These are phyloP conservation scores for Chlamydomonas sp. DNA, from an alignment of 139 green algal species.

Conservation along the genomic window DNA sequence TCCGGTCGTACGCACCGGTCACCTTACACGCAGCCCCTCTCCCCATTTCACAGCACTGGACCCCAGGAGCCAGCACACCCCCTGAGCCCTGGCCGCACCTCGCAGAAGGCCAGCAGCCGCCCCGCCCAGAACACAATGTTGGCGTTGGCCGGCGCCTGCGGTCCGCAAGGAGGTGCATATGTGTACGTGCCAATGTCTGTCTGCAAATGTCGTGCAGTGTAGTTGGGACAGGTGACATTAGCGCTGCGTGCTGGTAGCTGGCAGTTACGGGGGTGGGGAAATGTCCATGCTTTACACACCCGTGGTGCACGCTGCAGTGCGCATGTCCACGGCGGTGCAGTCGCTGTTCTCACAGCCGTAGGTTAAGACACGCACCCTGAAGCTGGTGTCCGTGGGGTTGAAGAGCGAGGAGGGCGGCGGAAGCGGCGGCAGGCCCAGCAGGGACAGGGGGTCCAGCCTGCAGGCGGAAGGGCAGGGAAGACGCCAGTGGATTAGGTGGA, in stretches of 20 bases:
- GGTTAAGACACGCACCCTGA: conserved; percentile 3
- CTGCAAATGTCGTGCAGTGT: too few relatives aligned
- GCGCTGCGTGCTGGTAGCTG: too few relatives aligned
- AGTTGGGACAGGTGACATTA: too few relatives aligned
- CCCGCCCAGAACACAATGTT: conserved; percentile 15
- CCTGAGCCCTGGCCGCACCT: not conserved
- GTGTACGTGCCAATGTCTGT: not conserved
- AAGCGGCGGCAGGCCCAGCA: conserved; percentile 14
- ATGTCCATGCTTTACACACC: not conserved
- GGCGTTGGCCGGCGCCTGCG: conserved; percentile 30
- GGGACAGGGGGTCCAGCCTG: conserved; percentile 18
- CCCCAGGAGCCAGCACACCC: too few relatives aligned
- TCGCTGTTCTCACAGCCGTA: not conserved
- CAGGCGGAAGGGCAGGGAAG: too few relatives aligned
- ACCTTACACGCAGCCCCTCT: not conserved
- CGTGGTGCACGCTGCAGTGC: not conserved
- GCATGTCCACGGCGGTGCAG: too few relatives aligned
- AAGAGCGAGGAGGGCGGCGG: conserved; percentile 18
- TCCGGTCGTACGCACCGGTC: too few relatives aligned
- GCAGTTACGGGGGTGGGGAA: not conserved
- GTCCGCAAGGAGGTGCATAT: not conserved
- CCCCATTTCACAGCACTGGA: too few relatives aligned
- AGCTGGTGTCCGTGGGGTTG: conserved; percentile 37
- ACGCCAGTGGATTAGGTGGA: not conserved
- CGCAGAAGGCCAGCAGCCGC: conserved; percentile 15